These are phyloP conservation scores for Klebsormidium nitens DNA, from an alignment of 139 green algal species.

Conservation along the genomic window DNA sequence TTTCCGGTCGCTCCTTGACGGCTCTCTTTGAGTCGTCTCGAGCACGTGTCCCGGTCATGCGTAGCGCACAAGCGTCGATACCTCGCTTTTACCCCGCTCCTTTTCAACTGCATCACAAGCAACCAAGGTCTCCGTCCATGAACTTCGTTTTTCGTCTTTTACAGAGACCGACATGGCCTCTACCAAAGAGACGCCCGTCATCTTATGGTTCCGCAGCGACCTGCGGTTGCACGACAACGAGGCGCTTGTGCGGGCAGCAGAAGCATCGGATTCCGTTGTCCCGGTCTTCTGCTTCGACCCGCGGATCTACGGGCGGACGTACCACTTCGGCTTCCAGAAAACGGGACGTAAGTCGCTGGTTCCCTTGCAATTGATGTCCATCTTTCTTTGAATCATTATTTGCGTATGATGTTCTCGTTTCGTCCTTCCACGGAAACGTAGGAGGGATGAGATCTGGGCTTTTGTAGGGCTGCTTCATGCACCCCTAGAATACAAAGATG, in stretches of 20 bases:
- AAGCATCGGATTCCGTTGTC: slow-evolving; percentile 57
- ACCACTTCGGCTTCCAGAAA: slow-evolving; percentile 21
- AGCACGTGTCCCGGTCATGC: not conserved
- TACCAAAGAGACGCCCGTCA: slow-evolving; percentile 14
- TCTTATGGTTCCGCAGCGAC: slow-evolving; percentile 91
- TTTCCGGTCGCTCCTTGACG: too few relatives aligned
- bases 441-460: too few relatives aligned
- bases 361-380: not conserved
- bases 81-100: not conserved
- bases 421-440: too few relatives aligned
- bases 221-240: slow-evolving; percentile 82
- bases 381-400: slow-evolving; percentile 17
- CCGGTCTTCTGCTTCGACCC: slow-evolving; percentile 92
- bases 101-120: not conserved
- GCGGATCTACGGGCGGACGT: slow-evolving; percentile 52
- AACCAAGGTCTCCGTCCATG: not conserved
- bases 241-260: slow-evolving; percentile 5
- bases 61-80: not conserved
- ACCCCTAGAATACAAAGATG: too few relatives aligned
- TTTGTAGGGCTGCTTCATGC: too few relatives aligned
- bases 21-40: not conserved
- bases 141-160: not conserved
- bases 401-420: slow-evolving; percentile 2
- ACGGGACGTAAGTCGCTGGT: slow-evolving; percentile 12
- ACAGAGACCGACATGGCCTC: not conserved